Conservation (phyloP, 1,139 yeast species). For the Candida tropicalis region DNA sequence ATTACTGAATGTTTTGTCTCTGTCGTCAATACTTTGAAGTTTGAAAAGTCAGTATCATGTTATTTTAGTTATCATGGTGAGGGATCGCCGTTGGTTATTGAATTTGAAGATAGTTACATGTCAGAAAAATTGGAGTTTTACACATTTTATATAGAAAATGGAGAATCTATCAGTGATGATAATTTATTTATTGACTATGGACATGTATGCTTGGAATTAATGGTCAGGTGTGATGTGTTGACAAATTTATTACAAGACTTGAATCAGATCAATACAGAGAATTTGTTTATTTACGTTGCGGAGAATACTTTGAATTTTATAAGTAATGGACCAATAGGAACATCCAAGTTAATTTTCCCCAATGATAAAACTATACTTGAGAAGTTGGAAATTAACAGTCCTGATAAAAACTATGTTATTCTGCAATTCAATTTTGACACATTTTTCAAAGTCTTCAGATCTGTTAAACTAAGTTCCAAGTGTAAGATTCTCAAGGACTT, state of each 20-base stretch:
- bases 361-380: constrained; percentile 65
- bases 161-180: constrained; percentile 30
- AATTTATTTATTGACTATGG: constrained; percentile 46
- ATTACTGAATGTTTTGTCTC: constrained; percentile 39
- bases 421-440: constrained; percentile 55
- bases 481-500: constrained; percentile 63
- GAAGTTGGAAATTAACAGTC: constrained; percentile 29
- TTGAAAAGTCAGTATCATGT: constrained; percentile 27
- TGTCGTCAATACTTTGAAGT: constrained; percentile 20
- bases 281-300: constrained; percentile 46
- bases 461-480: constrained; percentile 59
- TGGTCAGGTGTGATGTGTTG: constrained; percentile 66
- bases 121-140: constrained; percentile 72
- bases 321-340: constrained; percentile 70
- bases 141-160: constrained; percentile 52
- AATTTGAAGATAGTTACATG: constrained; percentile 70
- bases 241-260: constrained; percentile 68
- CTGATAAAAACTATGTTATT: constrained; percentile 19
- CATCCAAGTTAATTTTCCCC: constrained; percentile 69
- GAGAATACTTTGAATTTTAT: constrained; percentile 51
- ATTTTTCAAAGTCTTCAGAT: constrained; percentile 54
- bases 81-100: constrained; percentile 68
- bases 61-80: constrained; percentile 49
- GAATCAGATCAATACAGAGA: constrained; percentile 62
- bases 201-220: constrained; percentile 61